Evolutionary conservation across 1,139 yeast species (phyloP).

Genomic region (Lodderomyces orthopsilosis): DNA sequence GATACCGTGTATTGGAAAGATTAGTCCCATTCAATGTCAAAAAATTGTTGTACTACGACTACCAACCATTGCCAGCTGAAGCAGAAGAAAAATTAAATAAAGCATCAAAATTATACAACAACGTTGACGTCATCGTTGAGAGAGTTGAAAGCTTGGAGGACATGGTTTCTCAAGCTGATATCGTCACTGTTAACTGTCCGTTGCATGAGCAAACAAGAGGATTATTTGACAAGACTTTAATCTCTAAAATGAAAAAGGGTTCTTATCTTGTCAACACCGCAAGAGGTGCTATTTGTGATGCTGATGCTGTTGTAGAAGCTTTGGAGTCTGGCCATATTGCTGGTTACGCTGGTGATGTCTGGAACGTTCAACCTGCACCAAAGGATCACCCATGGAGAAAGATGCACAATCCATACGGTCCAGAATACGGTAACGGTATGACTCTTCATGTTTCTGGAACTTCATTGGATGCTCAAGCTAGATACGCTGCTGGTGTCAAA

Average conservation of each 20-base stretch:
- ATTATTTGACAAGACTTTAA: conserved; percentile 61
- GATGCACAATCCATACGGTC: conserved; percentile 63
- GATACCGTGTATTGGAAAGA: conserved; percentile 72
- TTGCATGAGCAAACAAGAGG: conserved; percentile 70
- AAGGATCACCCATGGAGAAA: conserved; percentile 73
- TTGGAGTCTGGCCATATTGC: conserved; percentile 64
- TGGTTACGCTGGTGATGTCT: conserved; percentile 82
- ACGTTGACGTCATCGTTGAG: conserved; percentile 43
- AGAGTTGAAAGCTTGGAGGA: conserved; percentile 66
- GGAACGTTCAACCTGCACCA: conserved; percentile 83
- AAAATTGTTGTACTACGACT: conserved; percentile 72
- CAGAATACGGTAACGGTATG: conserved; percentile 71
- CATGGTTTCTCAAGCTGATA: conserved; percentile 64
- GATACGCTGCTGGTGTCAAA: conserved; percentile 71
- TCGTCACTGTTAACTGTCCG: conserved; percentile 78
- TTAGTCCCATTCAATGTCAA: conserved; percentile 72
- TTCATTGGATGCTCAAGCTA: conserved; percentile 72
- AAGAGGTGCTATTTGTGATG: conserved; percentile 76
- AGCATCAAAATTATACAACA: conserved; percentile 39
- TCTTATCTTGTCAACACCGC: conserved; percentile 85
- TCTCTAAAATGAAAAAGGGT: conserved; percentile 74
- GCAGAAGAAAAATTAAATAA: conserved; percentile 52
- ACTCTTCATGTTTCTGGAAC: conserved; percentile 83
- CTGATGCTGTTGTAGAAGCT: conserved; percentile 75
- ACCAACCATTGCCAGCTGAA: conserved; percentile 62